Evolutionary conservation across 208 protist species (phyloP), one percentile per base, ranked within the genome.

Genomic region (Leishmania lainsoni): DNA sequence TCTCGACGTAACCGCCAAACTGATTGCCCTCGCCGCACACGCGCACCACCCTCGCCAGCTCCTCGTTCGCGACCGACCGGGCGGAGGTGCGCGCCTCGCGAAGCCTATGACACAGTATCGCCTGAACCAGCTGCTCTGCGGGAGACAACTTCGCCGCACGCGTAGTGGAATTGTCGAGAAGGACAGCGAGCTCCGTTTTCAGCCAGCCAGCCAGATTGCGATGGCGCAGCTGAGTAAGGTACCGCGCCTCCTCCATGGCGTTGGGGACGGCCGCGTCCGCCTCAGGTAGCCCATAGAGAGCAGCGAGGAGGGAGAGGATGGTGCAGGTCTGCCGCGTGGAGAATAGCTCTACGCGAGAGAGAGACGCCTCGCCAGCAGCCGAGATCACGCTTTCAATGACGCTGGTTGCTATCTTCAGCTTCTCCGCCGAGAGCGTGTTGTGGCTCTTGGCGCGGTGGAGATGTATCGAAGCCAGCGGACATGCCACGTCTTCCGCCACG

Each of bases 11-110:
- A 54, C 83, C 79, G 59, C 93, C 93, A 74, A 98, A 96, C 78
- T 95, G 93, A 74, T 96, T 96, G 61, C 94, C 94, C 69, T 94
- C 89, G 4, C 94, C 93, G 76, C 93, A 98, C 70, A 98, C 86
- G 2, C 90, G 87, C 51, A 96, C 77, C 3, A 98, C 89, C 45
- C 92, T 85, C 10, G 92, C 89, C 16, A 98, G 81, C 75, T 95
- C 93, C 6, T 85, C 83, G 79, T 87, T 89, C 54, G 80, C 75
- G 59, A 90, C 69, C 45, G 85, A 80, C 58, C 81, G 82, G 35
- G 92, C 92, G 16, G 89, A 83, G 10, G 71, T 68, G 32, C 83
- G 86, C 1, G 94, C 94, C 5, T 96, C 93, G 22, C 87, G 74
- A 32, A 96, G 84, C 76, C 93, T 91, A 79, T 93, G 88, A 73